Evolutionary conservation across 441 rosid species (phyloP).

Genomic region (Manihot esculenta): DNA sequence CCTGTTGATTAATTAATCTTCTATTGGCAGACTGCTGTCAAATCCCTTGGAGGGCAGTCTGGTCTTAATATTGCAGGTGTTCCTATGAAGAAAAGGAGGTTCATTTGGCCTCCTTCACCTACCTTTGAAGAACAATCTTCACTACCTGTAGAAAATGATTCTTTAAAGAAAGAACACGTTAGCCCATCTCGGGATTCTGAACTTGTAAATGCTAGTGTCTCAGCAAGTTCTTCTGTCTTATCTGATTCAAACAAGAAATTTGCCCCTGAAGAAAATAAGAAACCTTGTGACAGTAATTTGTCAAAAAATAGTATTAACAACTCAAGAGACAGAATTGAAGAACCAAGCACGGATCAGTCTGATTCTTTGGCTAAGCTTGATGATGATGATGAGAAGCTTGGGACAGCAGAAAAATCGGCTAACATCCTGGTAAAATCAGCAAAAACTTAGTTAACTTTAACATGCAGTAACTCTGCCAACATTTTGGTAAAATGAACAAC

Average conservation of each 20-base stretch:
- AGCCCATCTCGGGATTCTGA: conserved; percentile 29
- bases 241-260: conserved; percentile 29
- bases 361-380: conserved; percentile 32
- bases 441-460: conserved; percentile 34
- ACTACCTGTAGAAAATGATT: conserved; percentile 16
- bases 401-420: conserved; percentile 26
- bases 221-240: conserved; percentile 24
- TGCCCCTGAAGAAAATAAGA: conserved; percentile 25
- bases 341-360: conserved; percentile 30
- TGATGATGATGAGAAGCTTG: conserved; percentile 27
- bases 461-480: conserved; percentile 21
- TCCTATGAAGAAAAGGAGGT: conserved; percentile 92
- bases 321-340: conserved; percentile 37
- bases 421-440: conserved; percentile 19
- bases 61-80: conserved; percentile 60
- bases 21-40: conserved; percentile 52
- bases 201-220: conserved; percentile 29
- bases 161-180: conserved; percentile 21
- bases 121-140: conserved; percentile 36
- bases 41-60: conserved; percentile 46
- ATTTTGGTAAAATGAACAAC: not conserved
- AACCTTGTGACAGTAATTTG: not conserved
- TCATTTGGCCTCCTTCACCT: conserved; percentile 45
- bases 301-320: conserved; percentile 10
- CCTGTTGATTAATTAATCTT: conserved; percentile 34